These are phyloP conservation scores for Phytophthora nicotianae DNA, from an alignment of 352 stramenopile genomes.

Conservation along the genomic window DNA sequence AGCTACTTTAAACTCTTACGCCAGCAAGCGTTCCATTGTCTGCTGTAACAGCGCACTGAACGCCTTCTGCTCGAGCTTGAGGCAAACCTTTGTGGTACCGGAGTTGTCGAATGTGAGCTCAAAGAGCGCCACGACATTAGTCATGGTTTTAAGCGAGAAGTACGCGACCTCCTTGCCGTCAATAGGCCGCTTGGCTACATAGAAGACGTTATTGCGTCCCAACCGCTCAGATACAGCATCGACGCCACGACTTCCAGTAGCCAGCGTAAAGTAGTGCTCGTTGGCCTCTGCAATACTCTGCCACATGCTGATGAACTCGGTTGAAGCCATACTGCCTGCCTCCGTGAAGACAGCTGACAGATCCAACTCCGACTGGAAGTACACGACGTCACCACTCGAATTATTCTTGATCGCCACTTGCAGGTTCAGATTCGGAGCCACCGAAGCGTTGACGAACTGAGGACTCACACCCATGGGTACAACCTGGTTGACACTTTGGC, in stretches of 20 bases:
- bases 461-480: slow-evolving; percentile 83
- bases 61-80: slow-evolving; percentile 94
- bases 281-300: slow-evolving; percentile 96
- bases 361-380: slow-evolving; percentile 95
- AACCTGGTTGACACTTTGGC: slow-evolving; percentile 79
- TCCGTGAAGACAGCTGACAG: slow-evolving; percentile 91
- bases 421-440: slow-evolving; percentile 81
- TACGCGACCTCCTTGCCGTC: slow-evolving; percentile 96
- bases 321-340: slow-evolving; percentile 89
- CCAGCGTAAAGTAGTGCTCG: slow-evolving; percentile 93
- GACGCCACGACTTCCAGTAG: slow-evolving; percentile 63
- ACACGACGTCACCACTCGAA: slow-evolving; percentile 92
- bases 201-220: slow-evolving; percentile 93
- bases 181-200: slow-evolving; percentile 93
- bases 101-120: slow-evolving; percentile 96
- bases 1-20: slow-evolving; percentile 25
- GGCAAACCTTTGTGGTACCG: slow-evolving; percentile 91
- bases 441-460: slow-evolving; percentile 73
- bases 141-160: slow-evolving; percentile 95
- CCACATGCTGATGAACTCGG: slow-evolving; percentile 95
- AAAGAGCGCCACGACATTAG: slow-evolving; percentile 91
- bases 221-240: slow-evolving; percentile 89
- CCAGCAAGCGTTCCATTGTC: slow-evolving; percentile 82
- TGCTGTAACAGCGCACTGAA: slow-evolving; percentile 91
- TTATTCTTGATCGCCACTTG: slow-evolving; percentile 99